These are phyloP conservation scores for Chalciporus sphaerocephalus DNA, from an alignment of 768 basidiomycete genomes.

Conservation along the genomic window DNA sequence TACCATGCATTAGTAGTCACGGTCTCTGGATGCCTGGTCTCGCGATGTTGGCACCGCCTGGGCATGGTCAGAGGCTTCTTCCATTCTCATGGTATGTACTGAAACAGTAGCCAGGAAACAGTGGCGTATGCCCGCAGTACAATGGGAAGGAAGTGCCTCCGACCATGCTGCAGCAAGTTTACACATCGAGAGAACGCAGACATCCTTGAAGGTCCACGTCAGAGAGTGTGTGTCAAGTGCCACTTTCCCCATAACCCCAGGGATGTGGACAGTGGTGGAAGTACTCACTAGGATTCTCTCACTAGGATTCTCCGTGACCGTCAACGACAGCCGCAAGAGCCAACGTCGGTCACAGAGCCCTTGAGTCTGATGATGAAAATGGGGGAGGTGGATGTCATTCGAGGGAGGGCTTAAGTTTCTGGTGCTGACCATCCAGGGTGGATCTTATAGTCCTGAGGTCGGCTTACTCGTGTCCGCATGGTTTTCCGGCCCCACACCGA, in stretches of 20 bases:
- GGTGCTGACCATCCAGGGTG: conserved; percentile 12
- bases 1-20: conserved; percentile 1
- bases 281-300: conserved; percentile 16
- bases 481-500: conserved; percentile 7
- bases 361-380: neutral
- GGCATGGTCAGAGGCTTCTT: conserved; percentile 44
- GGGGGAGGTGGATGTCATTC: conserved; percentile 5
- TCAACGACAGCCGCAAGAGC: neutral
- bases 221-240: neutral
- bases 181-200: conserved; percentile 20
- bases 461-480: conserved; percentile 16
- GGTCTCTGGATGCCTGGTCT: conserved; percentile 18
- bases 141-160: conserved; percentile 36
- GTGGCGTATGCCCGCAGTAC: conserved; percentile 31
- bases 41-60: conserved; percentile 22
- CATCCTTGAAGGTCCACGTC: conserved; percentile 5
- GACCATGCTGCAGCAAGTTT: conserved; percentile 33
- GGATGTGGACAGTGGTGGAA: conserved; percentile 3
- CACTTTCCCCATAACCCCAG: conserved; percentile 18
- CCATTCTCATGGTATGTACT: conserved; percentile 58
- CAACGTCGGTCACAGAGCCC: neutral
- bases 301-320: conserved; percentile 4
- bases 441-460: conserved; percentile 25
- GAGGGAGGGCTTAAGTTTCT: conserved; percentile 9
- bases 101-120: conserved; percentile 26